Conservation (phyloP, 2,329 filamentous ascomycete genomes). For the Venturia effusa region DNA sequence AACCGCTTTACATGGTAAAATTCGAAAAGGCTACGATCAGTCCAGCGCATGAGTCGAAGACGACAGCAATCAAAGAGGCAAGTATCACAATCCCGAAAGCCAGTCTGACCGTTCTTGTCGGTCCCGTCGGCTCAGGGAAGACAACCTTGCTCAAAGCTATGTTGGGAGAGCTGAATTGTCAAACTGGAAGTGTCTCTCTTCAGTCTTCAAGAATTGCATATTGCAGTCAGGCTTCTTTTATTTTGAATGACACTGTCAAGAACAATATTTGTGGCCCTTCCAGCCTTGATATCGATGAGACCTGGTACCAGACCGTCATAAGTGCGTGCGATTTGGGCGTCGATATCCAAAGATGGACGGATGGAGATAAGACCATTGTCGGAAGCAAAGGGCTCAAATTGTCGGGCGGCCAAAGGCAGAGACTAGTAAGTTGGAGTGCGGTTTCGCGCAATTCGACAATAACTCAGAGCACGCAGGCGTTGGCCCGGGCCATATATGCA, state of each 20-base stretch:
- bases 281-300: conserved; percentile 63
- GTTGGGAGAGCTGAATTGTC: conserved; percentile 46
- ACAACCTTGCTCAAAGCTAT: conserved; percentile 49
- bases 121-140: conserved; percentile 54
- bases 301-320: conserved; percentile 55
- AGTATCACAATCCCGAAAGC: not conserved
- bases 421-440: too few species aligned
- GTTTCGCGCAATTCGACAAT: too few species aligned
- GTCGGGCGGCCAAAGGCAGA: conserved; percentile 49
- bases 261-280: conserved; percentile 57
- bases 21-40: too few species aligned
- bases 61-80: conserved; percentile 52
- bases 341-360: conserved; percentile 51
- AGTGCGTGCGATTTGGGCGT: conserved; percentile 51
- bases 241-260: conserved; percentile 58
- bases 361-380: conserved; percentile 51
- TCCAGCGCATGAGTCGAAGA: too few species aligned
- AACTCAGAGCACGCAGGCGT: too few species aligned
- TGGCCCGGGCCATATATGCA: conserved; percentile 46
- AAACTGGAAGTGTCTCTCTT: conserved; percentile 21
- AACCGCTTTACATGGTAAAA: too few species aligned
- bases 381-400: conserved; percentile 51
- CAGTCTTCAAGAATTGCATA: conserved; percentile 41
- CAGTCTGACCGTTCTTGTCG: too few species aligned
- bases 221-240: conserved; percentile 55